A percentile compares a stretch with the other conserved stretches of the same genome.
phyloP scores from a whole-genome alignment of 1,284 basidiomycete species.

The Limonomyces culmigenus region DNA sequence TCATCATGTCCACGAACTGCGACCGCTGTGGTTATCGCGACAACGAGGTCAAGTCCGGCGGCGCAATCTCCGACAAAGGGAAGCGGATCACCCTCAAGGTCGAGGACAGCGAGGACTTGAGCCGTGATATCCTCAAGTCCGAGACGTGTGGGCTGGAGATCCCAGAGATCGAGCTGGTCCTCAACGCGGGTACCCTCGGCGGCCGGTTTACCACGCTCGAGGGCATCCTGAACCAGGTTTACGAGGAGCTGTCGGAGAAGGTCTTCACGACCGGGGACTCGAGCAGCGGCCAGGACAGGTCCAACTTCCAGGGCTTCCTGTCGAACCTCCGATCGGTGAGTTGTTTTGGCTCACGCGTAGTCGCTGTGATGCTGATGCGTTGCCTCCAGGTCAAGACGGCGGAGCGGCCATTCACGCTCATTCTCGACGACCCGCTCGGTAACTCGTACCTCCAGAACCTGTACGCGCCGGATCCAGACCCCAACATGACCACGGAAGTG shows the following conservation, averaged over 20 bases:
- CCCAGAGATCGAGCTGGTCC: conserved; percentile 88
- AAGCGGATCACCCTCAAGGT: conserved; percentile 84
- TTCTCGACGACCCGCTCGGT: conserved; percentile 89
- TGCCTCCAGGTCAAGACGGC: conserved; percentile 52
- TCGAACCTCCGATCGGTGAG: conserved; percentile 60
- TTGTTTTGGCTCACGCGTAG: conserved; percentile 4
- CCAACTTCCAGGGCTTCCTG: conserved; percentile 64
- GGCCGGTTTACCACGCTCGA: conserved; percentile 98
- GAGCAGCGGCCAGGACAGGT: conserved; percentile 25
- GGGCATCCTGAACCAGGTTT: conserved; percentile 87
- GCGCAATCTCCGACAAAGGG: conserved; percentile 75
- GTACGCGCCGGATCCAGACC: conserved; percentile 85
- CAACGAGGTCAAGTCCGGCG: conserved; percentile 93
- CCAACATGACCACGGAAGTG: conserved; percentile 71
- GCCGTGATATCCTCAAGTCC: conserved; percentile 88
- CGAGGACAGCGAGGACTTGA: conserved; percentile 87
- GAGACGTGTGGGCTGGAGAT: conserved; percentile 85
- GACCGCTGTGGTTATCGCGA: conserved; percentile 90
- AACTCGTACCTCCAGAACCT: conserved; percentile 96
- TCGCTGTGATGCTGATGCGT: not conserved
- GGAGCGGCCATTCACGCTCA: conserved; percentile 71
- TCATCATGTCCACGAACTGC: conserved; percentile 99
- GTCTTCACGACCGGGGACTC: conserved; percentile 75
- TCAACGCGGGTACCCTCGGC: conserved; percentile 89
- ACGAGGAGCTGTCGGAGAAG: conserved; percentile 89